A percentile compares a stretch with the other conserved stretches of the same genome.
Conservation (phyloP, 176 grass and related monocot genomes). For the Rhipidocladum racemiflorum region DNA sequence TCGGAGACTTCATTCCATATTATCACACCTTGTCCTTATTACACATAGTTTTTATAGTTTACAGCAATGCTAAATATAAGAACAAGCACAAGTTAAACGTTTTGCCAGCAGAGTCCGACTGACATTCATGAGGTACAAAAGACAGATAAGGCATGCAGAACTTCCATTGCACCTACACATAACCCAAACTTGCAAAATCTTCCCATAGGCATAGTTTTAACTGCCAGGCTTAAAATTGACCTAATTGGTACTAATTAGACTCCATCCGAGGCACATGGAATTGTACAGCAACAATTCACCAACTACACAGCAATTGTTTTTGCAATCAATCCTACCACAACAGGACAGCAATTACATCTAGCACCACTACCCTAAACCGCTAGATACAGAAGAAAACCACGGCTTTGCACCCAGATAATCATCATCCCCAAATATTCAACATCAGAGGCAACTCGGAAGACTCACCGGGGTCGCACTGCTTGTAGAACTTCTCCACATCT, state of each 20-base stretch:
- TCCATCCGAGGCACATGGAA: neutral
- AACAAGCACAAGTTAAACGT: neutral
- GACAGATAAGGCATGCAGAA: neutral
- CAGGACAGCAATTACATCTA: too few species aligned
- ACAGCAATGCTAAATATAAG: neutral
- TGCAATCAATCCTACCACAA: neutral
- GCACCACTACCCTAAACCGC: neutral
- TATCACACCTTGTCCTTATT: neutral
- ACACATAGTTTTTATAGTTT: neutral
- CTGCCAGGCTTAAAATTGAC: neutral
- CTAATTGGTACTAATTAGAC: neutral
- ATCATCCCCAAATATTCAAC: neutral
- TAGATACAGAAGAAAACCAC: neutral
- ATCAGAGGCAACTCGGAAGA: neutral
- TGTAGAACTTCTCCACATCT: constrained; percentile 68
- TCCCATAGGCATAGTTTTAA: neutral
- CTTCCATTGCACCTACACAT: neutral
- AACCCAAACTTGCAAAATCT: neutral
- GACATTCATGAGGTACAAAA: neutral
- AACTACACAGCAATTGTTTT: neutral
- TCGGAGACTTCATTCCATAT: neutral
- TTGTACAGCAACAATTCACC: neutral
- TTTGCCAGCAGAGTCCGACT: neutral
- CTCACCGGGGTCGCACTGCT: constrained; percentile 66
- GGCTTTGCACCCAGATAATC: neutral